Base-by-base conservation (phyloP, 345 rosid species). In the Euphorbia lathyris region DNA sequence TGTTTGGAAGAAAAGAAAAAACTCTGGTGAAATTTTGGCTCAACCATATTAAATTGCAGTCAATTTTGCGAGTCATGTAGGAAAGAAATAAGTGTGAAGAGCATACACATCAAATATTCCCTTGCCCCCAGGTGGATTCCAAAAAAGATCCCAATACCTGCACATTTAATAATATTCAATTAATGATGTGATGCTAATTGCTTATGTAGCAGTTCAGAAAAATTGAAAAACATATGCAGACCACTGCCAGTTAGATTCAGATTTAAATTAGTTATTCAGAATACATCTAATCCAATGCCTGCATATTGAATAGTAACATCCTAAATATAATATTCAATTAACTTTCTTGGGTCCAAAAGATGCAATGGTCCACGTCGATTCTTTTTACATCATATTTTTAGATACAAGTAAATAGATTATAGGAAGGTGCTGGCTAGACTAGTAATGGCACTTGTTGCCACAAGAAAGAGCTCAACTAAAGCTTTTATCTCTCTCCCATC, bases 51-150 rank as follows among this genome's bases (percentile, higher is more conserved):
- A 58, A 63, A 40, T 5, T 13, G 68, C 55, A 30, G 32, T 58
- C 23, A 61, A n/a, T 22, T 52, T 19, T 62, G 5, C 12, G 7
- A 14, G 32, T 9, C 36, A 30, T 43, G 47, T 23, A 19, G 30
- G 25, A 68, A 38, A 64, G n/a, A 66, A 19, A 36, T 27, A 51
- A 3, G n/a, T 11, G 34, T 40, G 45, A 34, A 13, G 38, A 36
- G 36, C 78, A 53, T 75, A 75, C 78, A 75, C 78, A 64, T 75
- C 78, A 69, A 75, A 75, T 63, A 75, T 75, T 55, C 78, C 78
- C 51, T 63, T 56, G 69, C 78, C 78, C 32, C 74, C 78, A 4
- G 66, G 69, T 69, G 73, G 69, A 69, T 63, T 63, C 78, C 78
- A 75, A 32, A 38, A 27, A 32, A 75, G 78, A 75, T 75, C 78